A percentile compares a stretch with the other conserved stretches of the same genome.
Evolutionary conservation across 352 stramenopile genomes (phyloP).

Genomic region (Globisporangium heterothallicum): DNA sequence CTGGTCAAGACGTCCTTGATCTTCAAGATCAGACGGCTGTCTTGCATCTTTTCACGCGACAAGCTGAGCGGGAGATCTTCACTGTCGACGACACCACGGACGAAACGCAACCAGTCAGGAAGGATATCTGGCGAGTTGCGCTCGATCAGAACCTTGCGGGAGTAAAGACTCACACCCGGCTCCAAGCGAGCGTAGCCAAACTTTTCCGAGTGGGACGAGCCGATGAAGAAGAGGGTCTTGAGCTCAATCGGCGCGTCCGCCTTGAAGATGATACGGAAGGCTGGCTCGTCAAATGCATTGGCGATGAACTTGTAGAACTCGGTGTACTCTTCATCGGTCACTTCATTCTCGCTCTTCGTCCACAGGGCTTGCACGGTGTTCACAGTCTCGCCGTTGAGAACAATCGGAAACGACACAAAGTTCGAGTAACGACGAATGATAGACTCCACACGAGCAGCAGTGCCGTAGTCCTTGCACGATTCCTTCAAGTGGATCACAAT

Average conservation of each 20-base stretch:
- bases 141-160: constrained; percentile 99
- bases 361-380: constrained; percentile 99
- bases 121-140: constrained; percentile 95
- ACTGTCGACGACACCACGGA: constrained; percentile 91
- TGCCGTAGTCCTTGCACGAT: constrained; percentile 93
- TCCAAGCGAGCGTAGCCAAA: constrained; percentile 94
- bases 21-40: constrained; percentile 95
- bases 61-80: constrained; percentile 99
- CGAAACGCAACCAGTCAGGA: constrained; percentile 96
- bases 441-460: constrained; percentile 88
- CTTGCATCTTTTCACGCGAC: constrained; percentile 99
- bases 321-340: constrained; percentile 96
- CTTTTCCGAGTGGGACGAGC: constrained; percentile 96
- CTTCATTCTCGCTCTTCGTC: constrained; percentile 93
- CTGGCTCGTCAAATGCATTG: constrained; percentile 92
- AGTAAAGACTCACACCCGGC: constrained; percentile 97
- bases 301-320: constrained; percentile 98
- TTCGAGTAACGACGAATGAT: constrained; percentile 99
- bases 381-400: constrained; percentile 95
- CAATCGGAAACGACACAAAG: constrained; percentile 99
- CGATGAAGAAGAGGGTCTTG: constrained; percentile 97
- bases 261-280: constrained; percentile 95
- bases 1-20: constrained; percentile 95
- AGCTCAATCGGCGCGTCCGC: constrained; percentile 98
- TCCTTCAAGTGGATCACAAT: constrained; percentile 98